Evolutionary conservation across 73 alveolate species (phyloP).

Genomic region (Diophrys appendiculata): DNA sequence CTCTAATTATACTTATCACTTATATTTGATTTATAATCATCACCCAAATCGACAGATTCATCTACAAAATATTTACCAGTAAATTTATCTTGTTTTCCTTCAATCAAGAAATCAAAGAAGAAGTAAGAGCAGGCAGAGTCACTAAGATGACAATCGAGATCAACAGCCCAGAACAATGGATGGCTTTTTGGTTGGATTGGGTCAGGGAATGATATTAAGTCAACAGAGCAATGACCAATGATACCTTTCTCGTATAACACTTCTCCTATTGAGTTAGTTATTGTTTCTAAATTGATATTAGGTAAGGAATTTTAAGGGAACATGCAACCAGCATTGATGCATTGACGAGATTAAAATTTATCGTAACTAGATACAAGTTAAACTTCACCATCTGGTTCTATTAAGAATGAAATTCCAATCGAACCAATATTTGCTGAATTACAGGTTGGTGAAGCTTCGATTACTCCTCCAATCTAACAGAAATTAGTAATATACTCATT

Average conservation of each 20-base stretch:
- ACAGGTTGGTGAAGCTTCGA: constrained; percentile 96
- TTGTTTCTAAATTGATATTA: constrained; percentile 74
- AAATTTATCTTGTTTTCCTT: constrained; percentile 72
- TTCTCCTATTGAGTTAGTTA: constrained; percentile 73
- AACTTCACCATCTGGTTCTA: constrained; percentile 95
- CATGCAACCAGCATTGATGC: constrained; percentile 88
- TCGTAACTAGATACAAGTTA: constrained; percentile 90
- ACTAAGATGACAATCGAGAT: constrained; percentile 71
- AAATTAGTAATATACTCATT: constrained; percentile 85
- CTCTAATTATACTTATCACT: constrained; percentile 9
- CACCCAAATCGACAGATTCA: neutral
- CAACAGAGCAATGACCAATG: constrained; percentile 76
- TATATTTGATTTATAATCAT: constrained; percentile 26
- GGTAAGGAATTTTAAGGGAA: constrained; percentile 87
- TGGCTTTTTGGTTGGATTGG: constrained; percentile 72
- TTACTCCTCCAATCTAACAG: constrained; percentile 95
- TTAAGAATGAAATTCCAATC: constrained; percentile 87
- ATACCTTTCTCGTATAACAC: constrained; percentile 70
- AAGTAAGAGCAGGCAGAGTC: constrained; percentile 69
- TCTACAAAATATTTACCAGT: constrained; percentile 76
- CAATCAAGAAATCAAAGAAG: constrained; percentile 88
- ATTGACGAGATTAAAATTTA: constrained; percentile 87
- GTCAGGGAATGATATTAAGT: constrained; percentile 85
- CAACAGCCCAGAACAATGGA: constrained; percentile 87
- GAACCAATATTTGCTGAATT: constrained; percentile 77